Evolutionary conservation across 805 yeast species (phyloP).

Genomic region (Komagataella populi): DNA sequence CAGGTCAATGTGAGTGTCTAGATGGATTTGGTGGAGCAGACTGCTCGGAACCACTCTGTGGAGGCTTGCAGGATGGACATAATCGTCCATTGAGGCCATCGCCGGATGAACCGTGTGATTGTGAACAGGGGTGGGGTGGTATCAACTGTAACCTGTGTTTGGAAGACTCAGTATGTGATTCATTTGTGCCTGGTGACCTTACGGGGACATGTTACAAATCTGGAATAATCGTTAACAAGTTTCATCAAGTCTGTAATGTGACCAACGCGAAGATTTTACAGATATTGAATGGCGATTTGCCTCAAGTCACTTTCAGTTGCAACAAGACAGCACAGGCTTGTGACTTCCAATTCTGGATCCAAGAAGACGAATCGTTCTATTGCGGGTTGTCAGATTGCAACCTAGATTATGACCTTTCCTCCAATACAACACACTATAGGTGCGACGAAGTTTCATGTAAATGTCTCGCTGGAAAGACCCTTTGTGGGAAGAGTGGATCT

Average conservation of each 20-base stretch:
- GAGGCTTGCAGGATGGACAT: slow-evolving; percentile 32
- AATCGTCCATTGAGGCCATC: slow-evolving; percentile 44
- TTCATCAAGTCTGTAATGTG: slow-evolving; percentile 89
- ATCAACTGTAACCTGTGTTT: slow-evolving; percentile 86
- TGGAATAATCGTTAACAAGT: slow-evolving; percentile 69
- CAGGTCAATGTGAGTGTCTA: slow-evolving; percentile 87
- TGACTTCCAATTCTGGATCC: slow-evolving; percentile 95
- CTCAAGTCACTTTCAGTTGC: slow-evolving; percentile 90
- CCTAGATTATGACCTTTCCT: slow-evolving; percentile 44
- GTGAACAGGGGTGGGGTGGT: slow-evolving; percentile 86
- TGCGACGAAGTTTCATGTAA: slow-evolving; percentile 75
- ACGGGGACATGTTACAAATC: slow-evolving; percentile 81
- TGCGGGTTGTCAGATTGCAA: slow-evolving; percentile 73
- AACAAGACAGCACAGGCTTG: slow-evolving; percentile 52
- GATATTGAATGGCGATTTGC: slow-evolving; percentile 65
- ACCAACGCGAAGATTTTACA: slow-evolving; percentile 78
- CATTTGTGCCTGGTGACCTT: slow-evolving; percentile 73
- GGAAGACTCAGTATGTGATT: slow-evolving; percentile 61
- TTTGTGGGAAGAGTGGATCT: slow-evolving; percentile 90
- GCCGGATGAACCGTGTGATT: slow-evolving; percentile 44
- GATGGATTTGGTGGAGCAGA: slow-evolving; percentile 91
- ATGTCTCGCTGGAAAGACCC: slow-evolving; percentile 84
- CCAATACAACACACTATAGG: slow-evolving; percentile 60
- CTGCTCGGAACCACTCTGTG: slow-evolving; percentile 82
- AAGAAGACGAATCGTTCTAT: slow-evolving; percentile 75